Percentiles rank a stretch among this genome's conserved stretches.
Conservation (phyloP, 345 rosid genomes). For the Pelargonium nanum region DNA sequence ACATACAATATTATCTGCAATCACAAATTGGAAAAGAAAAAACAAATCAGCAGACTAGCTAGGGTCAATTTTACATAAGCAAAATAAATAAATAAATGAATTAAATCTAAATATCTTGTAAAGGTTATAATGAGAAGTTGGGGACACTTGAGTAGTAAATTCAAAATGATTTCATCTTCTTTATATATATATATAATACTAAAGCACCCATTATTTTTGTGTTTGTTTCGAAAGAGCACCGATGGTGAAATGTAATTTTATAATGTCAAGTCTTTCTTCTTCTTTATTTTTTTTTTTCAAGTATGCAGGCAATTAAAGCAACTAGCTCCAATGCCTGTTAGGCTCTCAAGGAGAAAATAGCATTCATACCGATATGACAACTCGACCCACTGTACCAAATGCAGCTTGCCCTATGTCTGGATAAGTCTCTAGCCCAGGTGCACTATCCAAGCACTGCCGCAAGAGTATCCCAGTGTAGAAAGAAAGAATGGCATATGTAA, state of each 20-base stretch:
- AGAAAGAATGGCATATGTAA: slow-evolving; percentile 60
- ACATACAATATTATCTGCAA: slow-evolving; percentile 66
- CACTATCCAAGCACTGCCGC: slow-evolving; percentile 78
- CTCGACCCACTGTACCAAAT: slow-evolving; percentile 61
- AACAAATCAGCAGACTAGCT: not conserved
- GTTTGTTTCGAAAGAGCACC: too few relatives aligned
- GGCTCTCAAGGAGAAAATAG: not conserved
- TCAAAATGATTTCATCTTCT: not conserved
- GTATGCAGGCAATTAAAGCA: not conserved
- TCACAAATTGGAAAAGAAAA: slow-evolving; percentile 5
- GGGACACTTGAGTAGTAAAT: not conserved
- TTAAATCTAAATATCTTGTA: too few relatives aligned
- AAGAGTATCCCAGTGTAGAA: slow-evolving; percentile 81
- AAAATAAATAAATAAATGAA: too few relatives aligned
- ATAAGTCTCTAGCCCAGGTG: slow-evolving; percentile 77
- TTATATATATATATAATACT: not conserved
- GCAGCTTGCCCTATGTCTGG: slow-evolving; percentile 97
- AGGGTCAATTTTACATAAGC: too few relatives aligned
- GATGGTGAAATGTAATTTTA: too few relatives aligned
- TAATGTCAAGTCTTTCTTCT: too few relatives aligned
- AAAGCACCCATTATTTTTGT: not conserved
- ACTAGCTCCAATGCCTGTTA: not conserved
- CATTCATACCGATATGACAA: slow-evolving; percentile 56
- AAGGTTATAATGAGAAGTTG: not conserved
- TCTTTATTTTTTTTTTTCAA: too few relatives aligned